These are phyloP conservation scores for Crotalaria pallida DNA, from an alignment of 306 rosid species.

Conservation along the genomic window DNA sequence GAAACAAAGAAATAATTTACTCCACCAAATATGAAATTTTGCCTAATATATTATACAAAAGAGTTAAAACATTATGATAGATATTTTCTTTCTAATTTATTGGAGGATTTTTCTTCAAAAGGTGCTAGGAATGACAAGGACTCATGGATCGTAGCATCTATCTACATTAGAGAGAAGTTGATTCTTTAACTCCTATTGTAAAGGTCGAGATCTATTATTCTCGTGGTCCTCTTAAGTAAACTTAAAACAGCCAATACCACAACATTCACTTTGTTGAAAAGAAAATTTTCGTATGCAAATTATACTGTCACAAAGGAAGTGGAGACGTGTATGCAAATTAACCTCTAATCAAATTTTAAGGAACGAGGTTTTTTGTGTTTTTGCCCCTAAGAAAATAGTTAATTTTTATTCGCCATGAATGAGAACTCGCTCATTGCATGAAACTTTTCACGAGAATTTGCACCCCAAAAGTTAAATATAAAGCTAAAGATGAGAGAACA, in stretches of 20 bases:
- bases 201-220: not conserved
- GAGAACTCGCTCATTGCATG: too few relatives aligned
- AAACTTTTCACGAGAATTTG: slow-evolving; percentile 16
- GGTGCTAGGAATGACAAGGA: not conserved
- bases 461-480: slow-evolving; percentile 2
- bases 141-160: not conserved
- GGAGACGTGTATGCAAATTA: too few relatives aligned
- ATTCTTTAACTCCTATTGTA: not conserved
- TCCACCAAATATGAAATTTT: too few relatives aligned
- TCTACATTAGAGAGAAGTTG: not conserved
- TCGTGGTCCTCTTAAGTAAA: not conserved
- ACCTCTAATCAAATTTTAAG: too few relatives aligned
- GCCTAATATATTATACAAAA: too few relatives aligned
- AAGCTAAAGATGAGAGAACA: slow-evolving; percentile 4
- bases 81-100: not conserved
- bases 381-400: too few relatives aligned
- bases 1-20: too few relatives aligned
- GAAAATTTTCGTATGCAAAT: not conserved
- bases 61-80: not conserved
- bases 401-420: too few relatives aligned
- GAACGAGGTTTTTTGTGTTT: too few relatives aligned
- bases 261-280: too few relatives aligned
- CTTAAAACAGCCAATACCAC: not conserved
- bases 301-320: too few relatives aligned
- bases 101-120: not conserved